Evolutionary conservation across 768 basidiomycete genomes (phyloP).

Genomic region (Termitomyces sp.): DNA sequence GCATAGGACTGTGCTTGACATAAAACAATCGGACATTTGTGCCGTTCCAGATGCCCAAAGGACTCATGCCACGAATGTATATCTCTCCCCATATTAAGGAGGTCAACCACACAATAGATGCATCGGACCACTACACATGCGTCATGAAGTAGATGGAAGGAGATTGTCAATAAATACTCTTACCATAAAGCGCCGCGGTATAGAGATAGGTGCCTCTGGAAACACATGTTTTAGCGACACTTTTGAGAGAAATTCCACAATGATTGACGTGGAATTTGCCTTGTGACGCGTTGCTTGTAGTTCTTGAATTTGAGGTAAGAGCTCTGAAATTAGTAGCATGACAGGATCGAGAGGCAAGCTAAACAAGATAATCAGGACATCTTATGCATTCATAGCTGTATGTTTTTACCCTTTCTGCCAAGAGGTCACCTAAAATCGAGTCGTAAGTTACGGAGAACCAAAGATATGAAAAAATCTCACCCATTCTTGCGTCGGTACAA

Average conservation of each 20-base stretch:
- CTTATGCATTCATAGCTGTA: not conserved
- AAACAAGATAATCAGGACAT: not conserved
- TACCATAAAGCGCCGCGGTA: constrained; percentile 73
- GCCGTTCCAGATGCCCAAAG: constrained; percentile 84
- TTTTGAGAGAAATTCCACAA: constrained; percentile 70
- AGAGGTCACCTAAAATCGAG: constrained; percentile 59
- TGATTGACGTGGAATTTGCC: constrained; percentile 57
- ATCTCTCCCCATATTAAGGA: constrained; percentile 95
- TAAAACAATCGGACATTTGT: constrained; percentile 88
- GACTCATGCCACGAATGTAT: constrained; percentile 85
- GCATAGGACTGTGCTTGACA: constrained; percentile 76
- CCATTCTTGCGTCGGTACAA: constrained; percentile 97
- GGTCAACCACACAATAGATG: constrained; percentile 87
- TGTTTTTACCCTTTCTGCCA: constrained; percentile 88
- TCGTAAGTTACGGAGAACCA: not conserved
- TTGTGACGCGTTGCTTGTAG: constrained; percentile 64
- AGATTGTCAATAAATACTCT: constrained; percentile 19
- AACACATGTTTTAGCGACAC: constrained; percentile 68
- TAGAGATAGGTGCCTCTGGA: constrained; percentile 59
- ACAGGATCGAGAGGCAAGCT: constrained; percentile 88
- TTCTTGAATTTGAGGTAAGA: constrained; percentile 80
- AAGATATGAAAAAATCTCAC: constrained; percentile 30
- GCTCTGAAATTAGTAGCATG: constrained; percentile 82
- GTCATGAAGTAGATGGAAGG: constrained; percentile 3
- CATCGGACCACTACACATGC: constrained; percentile 75